Evolutionary conservation across 2,329 filamentous ascomycete genomes (phyloP).

Genomic region (Fusarium sp.): DNA sequence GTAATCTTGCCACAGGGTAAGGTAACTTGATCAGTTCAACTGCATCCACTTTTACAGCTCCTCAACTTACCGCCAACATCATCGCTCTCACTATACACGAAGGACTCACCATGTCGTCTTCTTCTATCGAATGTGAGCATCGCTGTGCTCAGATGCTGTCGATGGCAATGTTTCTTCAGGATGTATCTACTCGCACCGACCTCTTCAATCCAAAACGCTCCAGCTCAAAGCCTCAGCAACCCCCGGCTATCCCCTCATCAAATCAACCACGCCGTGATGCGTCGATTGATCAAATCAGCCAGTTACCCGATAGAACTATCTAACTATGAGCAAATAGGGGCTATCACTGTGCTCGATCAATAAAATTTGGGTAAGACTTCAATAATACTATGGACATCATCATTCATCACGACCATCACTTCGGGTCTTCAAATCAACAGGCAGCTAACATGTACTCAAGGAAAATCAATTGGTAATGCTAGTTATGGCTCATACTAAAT

Average conservation of each 20-base stretch:
- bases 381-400: not conserved
- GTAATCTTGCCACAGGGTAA: constrained; percentile 22
- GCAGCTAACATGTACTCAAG: constrained; percentile 25
- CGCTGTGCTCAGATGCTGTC: constrained; percentile 53
- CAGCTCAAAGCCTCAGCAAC: not conserved
- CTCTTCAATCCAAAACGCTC: constrained; percentile 31
- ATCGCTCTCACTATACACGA: constrained; percentile 3
- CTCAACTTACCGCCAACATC: constrained; percentile 29
- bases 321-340: not conserved
- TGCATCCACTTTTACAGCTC: constrained; percentile 23
- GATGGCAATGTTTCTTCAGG: constrained; percentile 53
- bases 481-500: constrained; percentile 31
- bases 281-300: constrained; percentile 14
- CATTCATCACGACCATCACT: not conserved
- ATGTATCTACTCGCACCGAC: constrained; percentile 48
- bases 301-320: constrained; percentile 24
- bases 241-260: constrained; percentile 5
- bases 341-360: not conserved
- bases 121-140: constrained; percentile 45
- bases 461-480: constrained; percentile 41
- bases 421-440: not conserved
- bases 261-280: constrained; percentile 27
- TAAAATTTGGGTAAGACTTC: not conserved
- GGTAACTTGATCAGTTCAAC: not conserved
- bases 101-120: constrained; percentile 32